These are phyloP conservation scores for Oxalis stricta DNA, from an alignment of 441 rosid genomes.

Conservation along the genomic window DNA sequence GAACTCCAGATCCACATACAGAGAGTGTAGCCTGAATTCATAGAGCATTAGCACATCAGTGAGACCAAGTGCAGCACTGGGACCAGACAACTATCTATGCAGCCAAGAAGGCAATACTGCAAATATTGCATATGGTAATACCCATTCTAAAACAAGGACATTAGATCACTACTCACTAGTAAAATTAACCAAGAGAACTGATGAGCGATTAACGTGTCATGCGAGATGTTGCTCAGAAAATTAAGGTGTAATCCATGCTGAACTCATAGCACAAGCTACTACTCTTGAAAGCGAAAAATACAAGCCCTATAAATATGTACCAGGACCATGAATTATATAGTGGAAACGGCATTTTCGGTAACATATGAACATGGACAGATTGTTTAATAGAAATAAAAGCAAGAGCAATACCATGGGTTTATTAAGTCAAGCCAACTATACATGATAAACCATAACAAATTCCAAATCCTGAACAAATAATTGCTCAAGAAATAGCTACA, in stretches of 20 bases:
- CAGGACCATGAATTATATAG: background rate
- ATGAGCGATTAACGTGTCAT: too few species aligned
- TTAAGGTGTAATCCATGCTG: too few species aligned
- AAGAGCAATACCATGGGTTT: background rate
- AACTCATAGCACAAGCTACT: background rate
- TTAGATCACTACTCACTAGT: too few species aligned
- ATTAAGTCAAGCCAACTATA: too few species aligned
- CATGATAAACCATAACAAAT: too few species aligned
- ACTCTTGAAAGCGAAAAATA: background rate
- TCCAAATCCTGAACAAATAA: too few species aligned
- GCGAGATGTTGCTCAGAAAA: too few species aligned
- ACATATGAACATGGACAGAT: background rate
- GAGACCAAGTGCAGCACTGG: conserved; percentile 4
- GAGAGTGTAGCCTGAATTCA: conserved; percentile 52
- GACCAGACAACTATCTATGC: background rate
- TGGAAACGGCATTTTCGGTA: background rate
- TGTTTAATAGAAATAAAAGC: background rate
- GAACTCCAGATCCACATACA: conserved; percentile 57
- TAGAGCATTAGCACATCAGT: conserved; percentile 6
- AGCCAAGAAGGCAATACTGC: background rate
- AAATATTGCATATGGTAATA: too few species aligned
- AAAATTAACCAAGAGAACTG: too few species aligned
- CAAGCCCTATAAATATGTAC: background rate
- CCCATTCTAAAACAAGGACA: too few species aligned
- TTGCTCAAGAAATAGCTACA: too few species aligned